Base-by-base conservation (phyloP, 495 filamentous ascomycete genomes). In the Lasiosphaeris hirsuta region DNA sequence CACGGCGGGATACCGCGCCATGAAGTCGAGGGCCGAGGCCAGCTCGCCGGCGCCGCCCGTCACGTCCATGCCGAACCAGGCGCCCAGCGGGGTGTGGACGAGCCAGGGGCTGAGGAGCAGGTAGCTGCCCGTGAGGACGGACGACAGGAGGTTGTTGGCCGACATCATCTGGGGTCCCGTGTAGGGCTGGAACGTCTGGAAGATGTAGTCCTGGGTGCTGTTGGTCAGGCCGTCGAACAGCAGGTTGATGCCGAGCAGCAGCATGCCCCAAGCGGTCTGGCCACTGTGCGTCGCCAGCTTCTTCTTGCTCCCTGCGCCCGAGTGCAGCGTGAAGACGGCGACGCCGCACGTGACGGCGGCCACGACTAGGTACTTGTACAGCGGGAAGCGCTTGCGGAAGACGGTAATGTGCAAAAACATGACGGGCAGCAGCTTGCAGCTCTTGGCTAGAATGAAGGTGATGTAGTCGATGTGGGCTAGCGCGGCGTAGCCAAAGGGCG, bases 101-200 rank as follows among this genome's bases (percentile, higher is more conserved):
- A 96, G 67, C 75, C 86, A 89, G 7, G 95, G 95, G 61, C 85
- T 86, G 17, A 92, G 67, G 40, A 92, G 62, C 18, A 98, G 81
- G 58, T 93, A 97, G 1, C 70, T 63, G 35, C 83, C 76, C 3
- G 91, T 97, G 48, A 97, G 71, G 34, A 80, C 58, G 0, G 90
- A 92, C 40, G 81, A 85, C 62, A 97, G 84, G 35, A 96, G 71
- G 64, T 97, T 97, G 65, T 96, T 90, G n/a, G 93, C 95, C 57
- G 90, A 90, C 94, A 98, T 98, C 94, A 98, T 97, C 82, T 97
- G 95, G 50, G 93, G 91, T 2, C 95, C 95, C 11, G 83, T 80
- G 72, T 92, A 96, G 15, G 84, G 80, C 60, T 83, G 84, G 72
- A 88, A 92, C 8, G 84, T 82, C 51, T 69, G 70, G 72, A 97